Conservation (phyloP, 768 basidiomycete genomes). For the Naganishia vishniacii region DNA sequence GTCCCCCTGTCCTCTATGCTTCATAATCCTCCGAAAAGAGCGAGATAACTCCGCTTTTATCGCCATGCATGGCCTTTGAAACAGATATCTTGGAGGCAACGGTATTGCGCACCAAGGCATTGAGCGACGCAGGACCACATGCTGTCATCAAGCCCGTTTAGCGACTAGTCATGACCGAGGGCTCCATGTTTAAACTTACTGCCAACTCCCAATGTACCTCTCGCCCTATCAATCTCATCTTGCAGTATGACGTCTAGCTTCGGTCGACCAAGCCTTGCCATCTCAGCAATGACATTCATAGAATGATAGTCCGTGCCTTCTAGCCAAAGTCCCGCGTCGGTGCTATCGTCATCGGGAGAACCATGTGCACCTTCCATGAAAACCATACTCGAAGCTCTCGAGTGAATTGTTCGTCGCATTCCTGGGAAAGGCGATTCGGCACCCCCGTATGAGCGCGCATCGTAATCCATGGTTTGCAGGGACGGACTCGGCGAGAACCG, state of each 20-base stretch:
- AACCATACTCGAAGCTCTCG: conserved; percentile 42
- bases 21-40: conserved; percentile 67
- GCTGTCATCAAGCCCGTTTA: no score
- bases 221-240: conserved; percentile 60
- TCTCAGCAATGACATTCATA: conserved; percentile 59
- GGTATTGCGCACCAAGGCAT: conserved; percentile 63
- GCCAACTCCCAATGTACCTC: conserved; percentile 61
- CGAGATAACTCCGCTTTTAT: conserved; percentile 58
- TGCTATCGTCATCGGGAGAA: not conserved
- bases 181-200: no score
- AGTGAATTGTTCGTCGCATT: conserved; percentile 13
- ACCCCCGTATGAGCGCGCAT: conserved; percentile 31
- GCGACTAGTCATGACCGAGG: no score
- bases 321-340: conserved; percentile 47
- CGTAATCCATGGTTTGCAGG: conserved; percentile 23
- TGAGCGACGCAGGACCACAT: conserved; percentile 68
- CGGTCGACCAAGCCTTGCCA: conserved; percentile 63
- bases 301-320: conserved; percentile 60
- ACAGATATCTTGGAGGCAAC: conserved; percentile 62
- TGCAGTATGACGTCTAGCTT: conserved; percentile 59
- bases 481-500: conserved; percentile 37
- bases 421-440: conserved; percentile 25
- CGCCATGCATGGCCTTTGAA: conserved; percentile 55
- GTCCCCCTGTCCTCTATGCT: conserved; percentile 48
- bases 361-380: conserved; percentile 33